Conservation (phyloP, 2,329 filamentous ascomycete genomes). For the Fusarium tupiense region DNA sequence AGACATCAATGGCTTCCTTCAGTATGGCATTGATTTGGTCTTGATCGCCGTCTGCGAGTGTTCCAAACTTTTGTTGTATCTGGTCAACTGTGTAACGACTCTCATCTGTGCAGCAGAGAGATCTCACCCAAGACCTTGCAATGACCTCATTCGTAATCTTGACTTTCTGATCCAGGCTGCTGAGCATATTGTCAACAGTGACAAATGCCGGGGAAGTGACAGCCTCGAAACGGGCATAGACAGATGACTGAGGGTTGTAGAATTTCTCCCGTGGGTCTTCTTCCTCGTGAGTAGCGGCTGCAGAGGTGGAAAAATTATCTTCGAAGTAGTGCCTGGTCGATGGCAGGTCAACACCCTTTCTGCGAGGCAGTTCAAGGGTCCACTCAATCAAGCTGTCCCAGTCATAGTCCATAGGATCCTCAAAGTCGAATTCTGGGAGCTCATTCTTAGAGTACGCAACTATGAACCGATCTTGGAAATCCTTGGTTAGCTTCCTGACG, state of each 20-base stretch:
- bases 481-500: constrained; percentile 63
- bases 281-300: constrained; percentile 45
- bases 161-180: not conserved
- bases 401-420: constrained; percentile 72
- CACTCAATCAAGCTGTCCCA: constrained; percentile 74
- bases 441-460: constrained; percentile 71
- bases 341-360: constrained; percentile 60
- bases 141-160: constrained; percentile 51
- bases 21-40: constrained; percentile 56
- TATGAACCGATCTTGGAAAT: constrained; percentile 74
- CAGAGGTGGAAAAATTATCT: constrained; percentile 51
- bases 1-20: constrained; percentile 57
- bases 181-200: constrained; percentile 26
- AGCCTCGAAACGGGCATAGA: constrained; percentile 67
- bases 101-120: constrained; percentile 64
- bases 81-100: constrained; percentile 58
- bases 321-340: constrained; percentile 56
- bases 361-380: constrained; percentile 64
- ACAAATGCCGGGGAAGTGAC: constrained; percentile 58
- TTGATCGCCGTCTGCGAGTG: constrained; percentile 55
- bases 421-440: constrained; percentile 70
- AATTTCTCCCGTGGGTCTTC: constrained; percentile 67
- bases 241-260: constrained; percentile 63
- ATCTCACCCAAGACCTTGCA: constrained; percentile 68
- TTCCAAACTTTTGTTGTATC: constrained; percentile 62